Evolutionary conservation across 108 stramenopile genomes (phyloP).

Genomic region (Pseudonitzschia delicatissima): DNA sequence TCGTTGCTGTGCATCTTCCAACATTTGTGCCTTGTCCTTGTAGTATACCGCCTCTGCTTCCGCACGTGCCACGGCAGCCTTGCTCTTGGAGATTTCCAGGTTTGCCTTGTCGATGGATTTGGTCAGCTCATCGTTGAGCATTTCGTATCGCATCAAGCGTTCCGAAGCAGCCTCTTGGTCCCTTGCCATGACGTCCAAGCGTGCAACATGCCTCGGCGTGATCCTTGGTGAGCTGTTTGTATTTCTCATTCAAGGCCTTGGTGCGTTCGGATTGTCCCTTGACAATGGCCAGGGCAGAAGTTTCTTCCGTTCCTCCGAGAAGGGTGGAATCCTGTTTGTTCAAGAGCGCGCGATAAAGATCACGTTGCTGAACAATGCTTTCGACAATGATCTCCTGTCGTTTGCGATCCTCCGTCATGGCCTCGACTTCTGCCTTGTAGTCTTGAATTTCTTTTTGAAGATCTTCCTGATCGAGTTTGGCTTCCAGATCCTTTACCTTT

Average conservation of each 20-base stretch:
- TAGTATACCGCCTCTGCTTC: constrained; percentile 64
- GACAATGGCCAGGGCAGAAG: constrained; percentile 37
- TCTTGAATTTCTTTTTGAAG: constrained; percentile 48
- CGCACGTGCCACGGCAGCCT: constrained; percentile 53
- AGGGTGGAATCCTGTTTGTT: constrained; percentile 53
- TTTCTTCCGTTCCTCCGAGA: constrained; percentile 37
- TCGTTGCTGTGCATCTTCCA: constrained; percentile 55
- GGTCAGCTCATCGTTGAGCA: constrained; percentile 55
- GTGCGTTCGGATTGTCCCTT: constrained; percentile 41
- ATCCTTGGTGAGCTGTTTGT: constrained; percentile 47
- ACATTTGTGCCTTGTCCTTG: constrained; percentile 47
- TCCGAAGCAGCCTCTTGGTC: constrained; percentile 60
- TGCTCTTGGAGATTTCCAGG: constrained; percentile 50
- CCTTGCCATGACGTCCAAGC: constrained; percentile 36
- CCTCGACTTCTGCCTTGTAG: constrained; percentile 47
- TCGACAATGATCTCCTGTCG: constrained; percentile 69
- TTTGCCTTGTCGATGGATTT: constrained; percentile 50
- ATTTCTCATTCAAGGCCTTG: constrained; percentile 51
- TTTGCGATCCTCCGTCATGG: constrained; percentile 64
- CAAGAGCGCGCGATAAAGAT: constrained; percentile 77
- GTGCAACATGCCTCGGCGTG: constrained; percentile 46
- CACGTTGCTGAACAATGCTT: constrained; percentile 83
- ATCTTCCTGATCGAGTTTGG: constrained; percentile 43
- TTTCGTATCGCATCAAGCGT: constrained; percentile 59
- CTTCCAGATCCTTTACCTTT: constrained; percentile 59